Conservation (phyloP, 345 rosid species). For the Eucalyptus pauciflora region DNA sequence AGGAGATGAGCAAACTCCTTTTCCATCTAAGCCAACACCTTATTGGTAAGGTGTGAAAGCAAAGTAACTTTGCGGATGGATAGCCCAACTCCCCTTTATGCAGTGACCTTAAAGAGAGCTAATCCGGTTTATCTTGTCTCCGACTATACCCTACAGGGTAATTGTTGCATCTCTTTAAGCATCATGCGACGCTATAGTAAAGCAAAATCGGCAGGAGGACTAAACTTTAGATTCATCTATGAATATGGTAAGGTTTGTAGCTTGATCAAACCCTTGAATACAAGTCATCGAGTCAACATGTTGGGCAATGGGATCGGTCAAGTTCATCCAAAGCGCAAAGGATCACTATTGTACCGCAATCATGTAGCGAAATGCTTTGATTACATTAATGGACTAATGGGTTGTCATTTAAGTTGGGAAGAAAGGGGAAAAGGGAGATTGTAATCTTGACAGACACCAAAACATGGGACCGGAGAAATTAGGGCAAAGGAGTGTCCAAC, state of each 20-base stretch:
- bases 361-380: not conserved
- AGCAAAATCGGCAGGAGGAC: not conserved
- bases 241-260: not conserved
- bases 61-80: not conserved
- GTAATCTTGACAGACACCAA: not conserved
- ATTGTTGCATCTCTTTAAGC: not conserved
- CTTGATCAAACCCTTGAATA: not conserved
- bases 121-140: not conserved
- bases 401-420: not conserved
- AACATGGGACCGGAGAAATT: not conserved
- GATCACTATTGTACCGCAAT: not conserved
- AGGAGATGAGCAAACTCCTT: not conserved
- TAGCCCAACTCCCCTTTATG: not conserved
- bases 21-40: not conserved
- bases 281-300: not conserved
- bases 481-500: not conserved
- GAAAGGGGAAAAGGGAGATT: not conserved
- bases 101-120: not conserved
- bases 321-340: not conserved
- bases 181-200: not conserved
- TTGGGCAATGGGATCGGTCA: not conserved
- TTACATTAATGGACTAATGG: not conserved
- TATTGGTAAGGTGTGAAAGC: not conserved
- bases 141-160: not conserved
- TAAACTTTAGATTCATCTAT: not conserved